Evolutionary conservation across 441 rosid genomes (phyloP).

Genomic region (Geranium incanum): DNA sequence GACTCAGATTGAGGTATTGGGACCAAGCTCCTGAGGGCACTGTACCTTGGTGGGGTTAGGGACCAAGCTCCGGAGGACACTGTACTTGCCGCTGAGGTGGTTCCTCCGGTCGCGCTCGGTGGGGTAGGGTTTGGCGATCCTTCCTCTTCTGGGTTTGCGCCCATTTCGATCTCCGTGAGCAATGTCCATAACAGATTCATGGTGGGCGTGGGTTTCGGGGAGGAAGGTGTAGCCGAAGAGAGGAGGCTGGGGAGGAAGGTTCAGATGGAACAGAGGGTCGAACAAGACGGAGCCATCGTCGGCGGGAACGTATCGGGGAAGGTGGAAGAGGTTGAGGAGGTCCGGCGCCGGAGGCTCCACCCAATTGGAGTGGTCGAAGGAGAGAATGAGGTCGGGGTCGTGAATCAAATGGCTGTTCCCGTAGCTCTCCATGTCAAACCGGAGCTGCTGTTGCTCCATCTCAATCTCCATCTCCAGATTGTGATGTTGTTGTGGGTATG

Average conservation of each 20-base stretch:
- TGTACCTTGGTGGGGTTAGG: slow-evolving; percentile 74
- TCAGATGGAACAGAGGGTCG: slow-evolving; percentile 57
- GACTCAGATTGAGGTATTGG: neutral
- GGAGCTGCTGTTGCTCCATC: slow-evolving; percentile 30
- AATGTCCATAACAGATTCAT: slow-evolving; percentile 25
- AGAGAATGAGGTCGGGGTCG: slow-evolving; percentile 16
- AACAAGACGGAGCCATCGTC: slow-evolving; percentile 36
- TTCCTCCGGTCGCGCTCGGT: slow-evolving; percentile 72
- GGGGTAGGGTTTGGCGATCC: slow-evolving; percentile 50
- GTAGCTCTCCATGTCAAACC: slow-evolving; percentile 11
- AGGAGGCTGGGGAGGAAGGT: slow-evolving; percentile 65
- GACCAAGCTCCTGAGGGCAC: slow-evolving; percentile 49
- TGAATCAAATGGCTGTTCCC: slow-evolving; percentile 34
- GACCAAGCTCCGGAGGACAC: slow-evolving; percentile 51
- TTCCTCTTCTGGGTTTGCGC: slow-evolving; percentile 39
- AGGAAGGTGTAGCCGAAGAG: slow-evolving; percentile 32
- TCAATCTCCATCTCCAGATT: slow-evolving; percentile 29
- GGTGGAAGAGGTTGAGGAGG: slow-evolving; percentile 59
- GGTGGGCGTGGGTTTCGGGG: neutral
- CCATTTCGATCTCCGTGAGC: slow-evolving; percentile 1
- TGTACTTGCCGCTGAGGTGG: slow-evolving; percentile 50
- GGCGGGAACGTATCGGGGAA: slow-evolving; percentile 34
- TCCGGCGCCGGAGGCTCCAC: slow-evolving; percentile 40
- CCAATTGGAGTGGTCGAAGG: slow-evolving; percentile 25
- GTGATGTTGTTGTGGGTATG: slow-evolving; percentile 30